Conservation (phyloP, 495 filamentous ascomycete species). For the Pseudomonodictys pantanalensis region DNA sequence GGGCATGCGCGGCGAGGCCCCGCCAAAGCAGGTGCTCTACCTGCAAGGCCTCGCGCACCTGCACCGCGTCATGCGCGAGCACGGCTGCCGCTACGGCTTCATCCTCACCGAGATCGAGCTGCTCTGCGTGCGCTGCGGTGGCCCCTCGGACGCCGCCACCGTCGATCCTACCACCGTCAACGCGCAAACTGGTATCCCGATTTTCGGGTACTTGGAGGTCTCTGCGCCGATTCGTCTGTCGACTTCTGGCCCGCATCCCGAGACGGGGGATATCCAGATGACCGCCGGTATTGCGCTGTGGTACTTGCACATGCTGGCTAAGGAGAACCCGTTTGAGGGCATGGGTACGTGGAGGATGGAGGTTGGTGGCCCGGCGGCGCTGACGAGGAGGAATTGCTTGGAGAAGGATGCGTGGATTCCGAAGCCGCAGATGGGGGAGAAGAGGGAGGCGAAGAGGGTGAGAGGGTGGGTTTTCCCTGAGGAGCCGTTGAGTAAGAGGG, state of each 20-base stretch:
- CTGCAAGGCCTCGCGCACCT: conserved; percentile 78
- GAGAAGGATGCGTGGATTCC: conserved; percentile 84
- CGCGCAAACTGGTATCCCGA: conserved; percentile 52
- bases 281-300: conserved; percentile 69
- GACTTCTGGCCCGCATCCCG: conserved; percentile 36
- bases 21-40: conserved; percentile 78
- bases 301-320: conserved; percentile 81
- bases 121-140: conserved; percentile 67
- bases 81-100: conserved; percentile 88
- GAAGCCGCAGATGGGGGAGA: conserved; percentile 75
- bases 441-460: conserved; percentile 74
- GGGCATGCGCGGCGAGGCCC: conserved; percentile 79
- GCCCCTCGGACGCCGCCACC: conserved; percentile 19
- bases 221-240: conserved; percentile 57
- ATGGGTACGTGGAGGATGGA: conserved; percentile 70
- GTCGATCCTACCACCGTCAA: conserved; percentile 50
- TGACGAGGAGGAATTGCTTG: conserved; percentile 66
- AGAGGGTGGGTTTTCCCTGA: conserved; percentile 84
- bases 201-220: conserved; percentile 83
- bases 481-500: conserved; percentile 61
- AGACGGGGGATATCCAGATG: conserved; percentile 53
- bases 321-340: conserved; percentile 63
- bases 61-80: conserved; percentile 86
- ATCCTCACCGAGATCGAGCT: conserved; percentile 94
- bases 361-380: conserved; percentile 75